Evolutionary conservation across 148 eudicot species (phyloP), one percentile per base, ranked within the genome.

Genomic region (Suaeda aralocaspica): DNA sequence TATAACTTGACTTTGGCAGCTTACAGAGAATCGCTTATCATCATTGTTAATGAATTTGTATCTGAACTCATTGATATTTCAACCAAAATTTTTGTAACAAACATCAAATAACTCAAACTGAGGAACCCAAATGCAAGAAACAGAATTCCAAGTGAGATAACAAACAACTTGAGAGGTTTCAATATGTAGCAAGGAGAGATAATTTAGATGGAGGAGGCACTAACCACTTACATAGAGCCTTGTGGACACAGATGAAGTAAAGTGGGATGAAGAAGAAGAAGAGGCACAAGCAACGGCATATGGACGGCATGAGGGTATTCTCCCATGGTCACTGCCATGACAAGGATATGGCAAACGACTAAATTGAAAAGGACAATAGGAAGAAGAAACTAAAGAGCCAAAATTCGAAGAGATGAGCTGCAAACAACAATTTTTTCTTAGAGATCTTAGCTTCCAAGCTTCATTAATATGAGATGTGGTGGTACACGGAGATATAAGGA

Each of bases 141-240:
- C 18, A 13, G 9, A 63, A 29, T 26, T 50, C 33, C 36, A 36
- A 31, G 13, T 31, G 25, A 31, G 2, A n/a, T n/a, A 44, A 29
- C 68, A 49, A 29, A 41, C 16, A 25, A 18, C 4, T 22, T 4
- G 15, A 57, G 5, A 16, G 2, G 4, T 15, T 6, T 31, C 46
- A 22, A 21, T 9, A 10, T 34, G 14, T 61, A 25, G 44, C 24
- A 36, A 39, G 21, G 13, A 55, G 42, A 49, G 52, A 66, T 19
- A 42, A 44, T 15, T 19, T 14, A 5, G 51, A 36, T 33, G 39
- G 64, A 56, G 16, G 25, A 51, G 44, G 66, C 30, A 73, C 80
- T 67, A 61, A 77, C 80, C 80, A 36, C 80, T 77, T 41, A 77
- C 68, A 68, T 77, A 77, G 69, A 77, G 76, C 69, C 58, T 77